These are phyloP conservation scores for Lachancea quebecensis DNA, from an alignment of 805 yeast genomes.

Conservation along the genomic window DNA sequence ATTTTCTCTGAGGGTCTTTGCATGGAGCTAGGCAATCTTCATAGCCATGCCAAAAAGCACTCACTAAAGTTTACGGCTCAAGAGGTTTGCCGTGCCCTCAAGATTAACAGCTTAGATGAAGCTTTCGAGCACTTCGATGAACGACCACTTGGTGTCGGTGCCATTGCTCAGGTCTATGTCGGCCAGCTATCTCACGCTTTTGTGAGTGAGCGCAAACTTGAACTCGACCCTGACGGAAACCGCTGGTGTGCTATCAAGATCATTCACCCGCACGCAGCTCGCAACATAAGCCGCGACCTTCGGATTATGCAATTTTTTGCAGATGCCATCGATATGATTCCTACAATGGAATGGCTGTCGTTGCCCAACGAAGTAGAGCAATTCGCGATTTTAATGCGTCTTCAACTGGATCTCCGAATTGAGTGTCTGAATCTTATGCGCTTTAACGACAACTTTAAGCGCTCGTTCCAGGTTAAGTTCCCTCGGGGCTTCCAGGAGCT, in stretches of 20 bases:
- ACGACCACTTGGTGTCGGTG: conserved; percentile 91
- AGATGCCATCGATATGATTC: conserved; percentile 55
- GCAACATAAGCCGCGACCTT: conserved; percentile 70
- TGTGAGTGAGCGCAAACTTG: conserved; percentile 28
- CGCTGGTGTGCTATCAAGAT: conserved; percentile 83
- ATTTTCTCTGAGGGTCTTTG: conserved; percentile 78
- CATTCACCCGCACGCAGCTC: conserved; percentile 79
- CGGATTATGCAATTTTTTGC: conserved; percentile 83
- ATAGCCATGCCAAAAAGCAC: conserved; percentile 78
- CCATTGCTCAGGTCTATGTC: conserved; percentile 91
- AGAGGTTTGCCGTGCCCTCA: conserved; percentile 55
- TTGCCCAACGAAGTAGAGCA: conserved; percentile 91
- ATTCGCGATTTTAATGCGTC: conserved; percentile 75
- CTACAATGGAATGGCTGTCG: conserved; percentile 97
- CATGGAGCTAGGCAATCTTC: conserved; percentile 65
- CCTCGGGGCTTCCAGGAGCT: conserved; percentile 67
- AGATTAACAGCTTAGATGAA: conserved; percentile 50
- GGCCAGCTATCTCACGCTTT: conserved; percentile 53
- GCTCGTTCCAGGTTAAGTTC: conserved; percentile 57
- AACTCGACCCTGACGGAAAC: conserved; percentile 19
- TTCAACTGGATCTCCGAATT: conserved; percentile 83
- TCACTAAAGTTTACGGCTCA: conserved; percentile 51
- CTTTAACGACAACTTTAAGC: conserved; percentile 63
- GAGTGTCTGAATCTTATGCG: conserved; percentile 75
- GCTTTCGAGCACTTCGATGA: conserved; percentile 73